phyloP scores from a whole-genome alignment of 768 basidiomycete genomes.

The Trametes villosa region DNA sequence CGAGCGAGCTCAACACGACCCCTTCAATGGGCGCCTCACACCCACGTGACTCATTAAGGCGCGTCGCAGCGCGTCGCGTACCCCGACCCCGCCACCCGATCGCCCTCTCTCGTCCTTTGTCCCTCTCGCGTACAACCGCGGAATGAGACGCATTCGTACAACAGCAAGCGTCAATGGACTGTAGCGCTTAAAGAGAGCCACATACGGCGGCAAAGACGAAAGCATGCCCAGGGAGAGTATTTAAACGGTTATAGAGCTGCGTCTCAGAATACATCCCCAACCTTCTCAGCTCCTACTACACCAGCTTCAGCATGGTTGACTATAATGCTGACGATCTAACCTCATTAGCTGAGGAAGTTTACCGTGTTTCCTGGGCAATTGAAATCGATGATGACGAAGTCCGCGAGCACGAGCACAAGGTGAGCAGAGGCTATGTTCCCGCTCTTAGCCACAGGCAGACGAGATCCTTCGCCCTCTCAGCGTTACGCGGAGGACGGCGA shows the following conservation, averaged over 20 bases:
- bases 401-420: neutral
- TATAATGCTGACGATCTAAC: neutral
- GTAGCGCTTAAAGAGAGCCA: too few species aligned
- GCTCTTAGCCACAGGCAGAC: neutral
- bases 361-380: neutral
- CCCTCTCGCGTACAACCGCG: neutral
- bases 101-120: too few species aligned
- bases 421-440: neutral
- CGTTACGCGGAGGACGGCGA: conserved; percentile 11
- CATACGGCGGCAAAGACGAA: too few species aligned
- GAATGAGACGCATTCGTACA: too few species aligned
- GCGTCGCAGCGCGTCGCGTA: conserved; percentile 13
- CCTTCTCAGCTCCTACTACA: neutral
- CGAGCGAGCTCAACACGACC: conserved; percentile 20
- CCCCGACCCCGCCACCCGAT: neutral
- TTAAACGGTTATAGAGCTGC: neutral
- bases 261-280: neutral
- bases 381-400: conserved; percentile 4
- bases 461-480: neutral
- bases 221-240: too few species aligned
- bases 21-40: conserved; percentile 13
- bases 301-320: neutral
- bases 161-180: too few species aligned
- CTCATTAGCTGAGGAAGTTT: neutral
- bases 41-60: conserved; percentile 21